Conservation (phyloP, 2,329 filamentous ascomycete species). For the Colletotrichum sp. region DNA sequence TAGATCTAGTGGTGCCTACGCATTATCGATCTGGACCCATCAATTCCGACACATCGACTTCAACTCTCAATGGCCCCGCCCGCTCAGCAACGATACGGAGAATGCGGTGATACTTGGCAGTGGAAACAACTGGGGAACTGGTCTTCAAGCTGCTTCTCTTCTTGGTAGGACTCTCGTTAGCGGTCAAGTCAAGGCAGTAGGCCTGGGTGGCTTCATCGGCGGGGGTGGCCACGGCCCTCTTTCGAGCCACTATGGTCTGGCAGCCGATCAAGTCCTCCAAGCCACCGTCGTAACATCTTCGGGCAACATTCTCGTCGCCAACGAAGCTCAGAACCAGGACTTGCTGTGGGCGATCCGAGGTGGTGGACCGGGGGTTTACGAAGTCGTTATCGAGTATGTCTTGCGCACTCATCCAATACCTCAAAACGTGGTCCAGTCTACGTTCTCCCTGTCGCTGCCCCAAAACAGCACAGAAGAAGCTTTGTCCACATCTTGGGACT, state of each 20-base stretch:
- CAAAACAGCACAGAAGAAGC: not conserved
- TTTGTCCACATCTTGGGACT: not conserved
- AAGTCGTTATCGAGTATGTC: conserved; percentile 20
- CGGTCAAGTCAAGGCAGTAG: conserved; percentile 62
- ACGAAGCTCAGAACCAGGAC: conserved; percentile 18
- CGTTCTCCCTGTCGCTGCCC: not conserved
- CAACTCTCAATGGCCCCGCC: not conserved
- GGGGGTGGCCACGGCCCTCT: conserved; percentile 32
- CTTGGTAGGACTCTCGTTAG: conserved; percentile 43
- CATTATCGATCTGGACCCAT: conserved; percentile 20
- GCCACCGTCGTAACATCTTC: conserved; percentile 27
- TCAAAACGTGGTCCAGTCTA: not conserved
- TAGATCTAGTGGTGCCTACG: conserved; percentile 20
- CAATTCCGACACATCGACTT: not conserved
- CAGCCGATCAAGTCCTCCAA: conserved; percentile 30
- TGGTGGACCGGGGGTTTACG: conserved; percentile 18
- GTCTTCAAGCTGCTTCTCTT: conserved; percentile 45
- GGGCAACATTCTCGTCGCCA: conserved; percentile 19
- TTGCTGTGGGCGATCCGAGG: conserved; percentile 22
- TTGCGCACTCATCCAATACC: conserved; percentile 15
- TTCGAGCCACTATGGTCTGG: conserved; percentile 27
- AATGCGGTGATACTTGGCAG: not conserved
- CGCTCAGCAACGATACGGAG: not conserved
- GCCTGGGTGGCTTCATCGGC: conserved; percentile 42
- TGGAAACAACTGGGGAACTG: conserved; percentile 31